phyloP scores from a whole-genome alignment of 805 yeast species.

The Yamadazyma tumulicola region DNA sequence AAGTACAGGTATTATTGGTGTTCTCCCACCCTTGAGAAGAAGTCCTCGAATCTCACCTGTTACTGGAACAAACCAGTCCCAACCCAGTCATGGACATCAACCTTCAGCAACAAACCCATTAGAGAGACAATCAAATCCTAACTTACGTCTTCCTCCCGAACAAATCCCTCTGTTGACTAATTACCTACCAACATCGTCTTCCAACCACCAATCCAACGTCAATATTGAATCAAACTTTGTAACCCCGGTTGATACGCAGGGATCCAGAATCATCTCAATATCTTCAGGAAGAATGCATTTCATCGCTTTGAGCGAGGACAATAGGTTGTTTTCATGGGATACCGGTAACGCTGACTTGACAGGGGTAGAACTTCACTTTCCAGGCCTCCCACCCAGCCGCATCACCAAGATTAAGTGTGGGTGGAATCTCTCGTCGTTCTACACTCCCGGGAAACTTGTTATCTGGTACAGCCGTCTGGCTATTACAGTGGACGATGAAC shows the following conservation, averaged over 20 bases:
- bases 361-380: slow-evolving; percentile 46
- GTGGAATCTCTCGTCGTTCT: slow-evolving; percentile 58
- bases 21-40: slow-evolving; percentile 2
- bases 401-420: slow-evolving; percentile 57
- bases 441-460: slow-evolving; percentile 47
- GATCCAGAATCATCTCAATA: slow-evolving; percentile 40
- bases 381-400: slow-evolving; percentile 16
- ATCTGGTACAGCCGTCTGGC: slow-evolving; percentile 47
- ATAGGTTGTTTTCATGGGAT: slow-evolving; percentile 64
- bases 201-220: background rate
- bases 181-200: background rate
- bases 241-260: slow-evolving; percentile 16
- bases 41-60: slow-evolving; percentile 4
- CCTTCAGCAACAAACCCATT: too few relatives aligned
- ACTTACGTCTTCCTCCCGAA: slow-evolving; percentile 22
- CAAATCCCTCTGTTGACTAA: slow-evolving; percentile 10
- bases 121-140: slow-evolving; percentile 16
- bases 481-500: slow-evolving; percentile 14
- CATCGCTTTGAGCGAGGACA: slow-evolving; percentile 51
- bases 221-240: slow-evolving; percentile 22
- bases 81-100: background rate
- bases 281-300: slow-evolving; percentile 66
- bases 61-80: too few relatives aligned
- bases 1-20: slow-evolving; percentile 1
- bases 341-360: slow-evolving; percentile 22